Conservation (phyloP, 495 filamentous ascomycete genomes). For the Aspergillus baeticus region DNA sequence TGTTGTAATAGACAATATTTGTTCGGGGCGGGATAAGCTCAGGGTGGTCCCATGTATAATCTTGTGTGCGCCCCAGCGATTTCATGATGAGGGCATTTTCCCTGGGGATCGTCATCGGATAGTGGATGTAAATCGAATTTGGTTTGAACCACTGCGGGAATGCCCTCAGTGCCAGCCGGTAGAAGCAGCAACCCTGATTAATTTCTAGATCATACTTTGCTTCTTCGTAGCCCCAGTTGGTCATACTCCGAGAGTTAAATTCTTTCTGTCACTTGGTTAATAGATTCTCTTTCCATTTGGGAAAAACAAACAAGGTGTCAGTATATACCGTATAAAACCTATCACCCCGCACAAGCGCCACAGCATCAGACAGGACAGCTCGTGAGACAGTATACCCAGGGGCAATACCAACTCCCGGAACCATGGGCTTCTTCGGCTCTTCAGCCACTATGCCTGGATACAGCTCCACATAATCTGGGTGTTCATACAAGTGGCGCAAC, state of each 20-base stretch:
- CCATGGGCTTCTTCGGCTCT: slow-evolving; percentile 49
- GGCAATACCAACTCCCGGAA: slow-evolving; percentile 52
- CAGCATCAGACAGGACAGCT: slow-evolving; percentile 53
- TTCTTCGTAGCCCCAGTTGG: slow-evolving; percentile 74
- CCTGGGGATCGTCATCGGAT: slow-evolving; percentile 73
- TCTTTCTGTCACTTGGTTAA: slow-evolving; percentile 33
- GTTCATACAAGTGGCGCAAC: slow-evolving; percentile 44
- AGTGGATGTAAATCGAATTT: slow-evolving; percentile 80
- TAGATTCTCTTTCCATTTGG: neutral
- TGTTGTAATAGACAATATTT: slow-evolving; percentile 57
- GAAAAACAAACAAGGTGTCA: neutral
- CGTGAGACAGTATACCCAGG: slow-evolving; percentile 56
- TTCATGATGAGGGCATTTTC: slow-evolving; percentile 74
- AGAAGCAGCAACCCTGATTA: slow-evolving; percentile 80
- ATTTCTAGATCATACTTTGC: slow-evolving; percentile 66
- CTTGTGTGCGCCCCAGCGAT: slow-evolving; percentile 60
- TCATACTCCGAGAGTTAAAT: slow-evolving; percentile 74
- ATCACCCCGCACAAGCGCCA: slow-evolving; percentile 52
- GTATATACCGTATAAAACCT: slow-evolving; percentile 45
- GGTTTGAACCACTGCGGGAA: slow-evolving; percentile 77
- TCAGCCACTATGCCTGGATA: slow-evolving; percentile 60
- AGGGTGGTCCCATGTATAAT: slow-evolving; percentile 71
- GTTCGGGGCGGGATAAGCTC: slow-evolving; percentile 46
- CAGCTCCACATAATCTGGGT: slow-evolving; percentile 62
- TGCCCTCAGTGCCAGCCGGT: slow-evolving; percentile 74